Conservation (phyloP, 2,329 filamentous ascomycete species). For the Stachybotrys chartarum region DNA sequence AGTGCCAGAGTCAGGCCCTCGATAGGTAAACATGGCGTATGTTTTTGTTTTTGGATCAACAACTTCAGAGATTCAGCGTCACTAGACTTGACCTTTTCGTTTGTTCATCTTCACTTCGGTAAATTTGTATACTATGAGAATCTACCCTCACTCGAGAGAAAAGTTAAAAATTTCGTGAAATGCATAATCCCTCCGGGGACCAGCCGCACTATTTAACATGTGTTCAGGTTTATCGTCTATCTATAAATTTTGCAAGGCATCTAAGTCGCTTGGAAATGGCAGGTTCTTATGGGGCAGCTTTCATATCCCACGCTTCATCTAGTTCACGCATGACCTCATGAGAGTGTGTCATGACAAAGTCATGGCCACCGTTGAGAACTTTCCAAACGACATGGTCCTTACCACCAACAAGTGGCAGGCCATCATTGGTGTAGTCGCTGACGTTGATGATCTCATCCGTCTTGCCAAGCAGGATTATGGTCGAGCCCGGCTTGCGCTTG, state of each 20-base stretch:
- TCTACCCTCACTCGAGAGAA: no score
- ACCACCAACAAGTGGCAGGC: conserved; percentile 43
- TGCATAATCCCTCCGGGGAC: no score
- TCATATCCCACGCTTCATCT: conserved; percentile 37
- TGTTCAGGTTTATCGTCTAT: no score
- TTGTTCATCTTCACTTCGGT: background rate
- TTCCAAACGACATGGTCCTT: conserved; percentile 40
- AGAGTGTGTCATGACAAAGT: conserved; percentile 55
- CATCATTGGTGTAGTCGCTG: conserved; percentile 41
- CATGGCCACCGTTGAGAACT: conserved; percentile 47
- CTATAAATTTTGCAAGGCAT: no score
- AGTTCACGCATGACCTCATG: conserved; percentile 36
- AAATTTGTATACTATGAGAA: no score
- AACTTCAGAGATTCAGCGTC: no score
- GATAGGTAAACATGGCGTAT: conserved; percentile 30
- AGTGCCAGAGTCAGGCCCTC: conserved; percentile 54
- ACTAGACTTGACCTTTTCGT: background rate
- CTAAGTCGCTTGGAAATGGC: background rate
- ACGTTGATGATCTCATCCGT: conserved; percentile 45
- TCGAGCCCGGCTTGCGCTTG: conserved; percentile 32
- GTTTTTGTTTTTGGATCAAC: no score
- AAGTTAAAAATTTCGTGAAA: no score
- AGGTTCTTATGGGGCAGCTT: background rate
- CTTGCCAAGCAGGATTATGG: conserved; percentile 44
- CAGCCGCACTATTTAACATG: no score